A percentile compares a stretch with the other conserved stretches of the same genome.
Conservation (phyloP, 2,329 filamentous ascomycete species). For the Tolypocladium sp. region DNA sequence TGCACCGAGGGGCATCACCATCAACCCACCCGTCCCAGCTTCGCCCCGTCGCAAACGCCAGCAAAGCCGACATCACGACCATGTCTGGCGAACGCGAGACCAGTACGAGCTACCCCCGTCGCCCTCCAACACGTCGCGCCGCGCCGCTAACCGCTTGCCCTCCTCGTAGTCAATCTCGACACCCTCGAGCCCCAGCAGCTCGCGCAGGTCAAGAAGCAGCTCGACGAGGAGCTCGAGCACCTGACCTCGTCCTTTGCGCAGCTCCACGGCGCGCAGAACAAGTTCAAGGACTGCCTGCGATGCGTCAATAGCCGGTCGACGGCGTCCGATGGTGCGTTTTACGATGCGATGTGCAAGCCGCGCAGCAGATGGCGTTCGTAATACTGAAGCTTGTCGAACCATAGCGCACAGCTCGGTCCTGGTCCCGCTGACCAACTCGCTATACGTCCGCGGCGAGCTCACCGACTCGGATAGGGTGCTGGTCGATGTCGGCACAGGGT, state of each 20-base stretch:
- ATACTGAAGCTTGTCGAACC: background rate
- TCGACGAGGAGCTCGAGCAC: slow-evolving; percentile 93
- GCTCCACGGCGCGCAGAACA: slow-evolving; percentile 79
- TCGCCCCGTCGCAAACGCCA: background rate
- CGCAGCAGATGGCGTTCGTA: background rate
- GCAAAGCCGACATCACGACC: slow-evolving; percentile 3
- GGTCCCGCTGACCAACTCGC: slow-evolving; percentile 87
- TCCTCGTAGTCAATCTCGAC: slow-evolving; percentile 50
- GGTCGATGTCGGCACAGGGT: slow-evolving; percentile 89
- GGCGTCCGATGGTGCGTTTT: slow-evolving; percentile 18
- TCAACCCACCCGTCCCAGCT: background rate
- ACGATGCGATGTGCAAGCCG: background rate
- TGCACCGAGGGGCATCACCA: background rate
- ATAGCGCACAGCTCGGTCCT: slow-evolving; percentile 51
- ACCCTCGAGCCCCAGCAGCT: slow-evolving; percentile 79
- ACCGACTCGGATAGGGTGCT: slow-evolving; percentile 68
- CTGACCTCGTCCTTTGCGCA: slow-evolving; percentile 84
- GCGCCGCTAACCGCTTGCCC: background rate
- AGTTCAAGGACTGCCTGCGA: slow-evolving; percentile 82
- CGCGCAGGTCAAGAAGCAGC: slow-evolving; percentile 85
- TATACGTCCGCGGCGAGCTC: slow-evolving; percentile 83
- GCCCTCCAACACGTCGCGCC: background rate
- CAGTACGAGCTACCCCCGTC: slow-evolving; percentile 10
- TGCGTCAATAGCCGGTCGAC: slow-evolving; percentile 51
- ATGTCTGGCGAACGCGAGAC: slow-evolving; percentile 26